These are phyloP conservation scores for Hansenula anomala DNA, from an alignment of 1,139 yeast species.

Conservation along the genomic window DNA sequence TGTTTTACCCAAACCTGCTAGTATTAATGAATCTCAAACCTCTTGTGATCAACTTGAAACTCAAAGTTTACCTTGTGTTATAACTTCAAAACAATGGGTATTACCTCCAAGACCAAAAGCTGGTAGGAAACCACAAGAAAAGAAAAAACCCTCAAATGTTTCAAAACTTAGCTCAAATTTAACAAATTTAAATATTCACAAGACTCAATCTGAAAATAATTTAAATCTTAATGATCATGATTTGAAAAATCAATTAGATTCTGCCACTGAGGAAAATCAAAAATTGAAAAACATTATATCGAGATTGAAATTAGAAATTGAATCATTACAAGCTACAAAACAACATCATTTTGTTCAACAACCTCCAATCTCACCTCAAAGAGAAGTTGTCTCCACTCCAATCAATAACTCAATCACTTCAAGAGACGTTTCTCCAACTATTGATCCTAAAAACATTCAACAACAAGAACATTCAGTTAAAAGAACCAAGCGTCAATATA, in stretches of 20 bases:
- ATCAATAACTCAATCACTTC: slow-evolving; percentile 7
- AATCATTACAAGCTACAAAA: slow-evolving; percentile 13
- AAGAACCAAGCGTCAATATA: slow-evolving; percentile 12
- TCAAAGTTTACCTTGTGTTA: slow-evolving; percentile 24
- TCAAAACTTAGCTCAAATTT: slow-evolving; percentile 12
- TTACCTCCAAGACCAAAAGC: slow-evolving; percentile 64
- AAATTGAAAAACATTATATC: slow-evolving; percentile 32
- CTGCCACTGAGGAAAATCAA: slow-evolving; percentile 34
- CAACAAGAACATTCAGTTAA: neutral
- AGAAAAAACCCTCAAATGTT: slow-evolving; percentile 9
- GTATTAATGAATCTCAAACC: too few species aligned
- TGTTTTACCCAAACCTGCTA: slow-evolving; percentile 16
- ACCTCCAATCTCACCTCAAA: too few species aligned
- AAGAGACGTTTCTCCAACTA: slow-evolving; percentile 25
- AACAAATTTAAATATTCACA: slow-evolving; percentile 12
- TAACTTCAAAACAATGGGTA: slow-evolving; percentile 58
- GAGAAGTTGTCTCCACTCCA: slow-evolving; percentile 5
- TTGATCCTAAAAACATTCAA: slow-evolving; percentile 26
- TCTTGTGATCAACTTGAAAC: neutral
- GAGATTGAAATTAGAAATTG: slow-evolving; percentile 33
- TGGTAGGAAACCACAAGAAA: slow-evolving; percentile 43
- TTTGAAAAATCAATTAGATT: slow-evolving; percentile 29
- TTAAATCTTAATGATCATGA: slow-evolving; percentile 9
- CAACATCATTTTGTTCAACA: too few species aligned
- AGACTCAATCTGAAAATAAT: slow-evolving; percentile 9